Evolutionary conservation across 352 stramenopile species (phyloP).

Genomic region (Pythium insidiosum): DNA sequence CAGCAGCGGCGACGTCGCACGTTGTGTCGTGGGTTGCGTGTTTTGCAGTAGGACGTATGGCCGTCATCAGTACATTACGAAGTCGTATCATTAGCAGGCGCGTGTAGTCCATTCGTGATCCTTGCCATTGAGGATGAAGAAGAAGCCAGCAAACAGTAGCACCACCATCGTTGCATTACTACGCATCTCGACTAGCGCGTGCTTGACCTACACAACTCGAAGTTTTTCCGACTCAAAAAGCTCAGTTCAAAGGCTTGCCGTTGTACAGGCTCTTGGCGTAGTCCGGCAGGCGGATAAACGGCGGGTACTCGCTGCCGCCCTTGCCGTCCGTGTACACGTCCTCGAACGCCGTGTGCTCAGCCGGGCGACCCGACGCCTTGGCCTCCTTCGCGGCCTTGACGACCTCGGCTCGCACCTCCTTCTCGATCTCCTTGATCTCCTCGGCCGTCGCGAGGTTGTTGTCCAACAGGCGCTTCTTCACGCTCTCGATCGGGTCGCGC

Average conservation of each 20-base stretch:
- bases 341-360: conserved; percentile 47
- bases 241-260: conserved; percentile 45
- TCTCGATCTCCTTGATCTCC: conserved; percentile 99
- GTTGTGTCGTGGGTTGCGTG: too few relatives aligned
- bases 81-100: too few relatives aligned
- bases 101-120: too few relatives aligned
- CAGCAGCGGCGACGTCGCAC: too few relatives aligned
- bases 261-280: conserved; percentile 91
- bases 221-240: too few relatives aligned
- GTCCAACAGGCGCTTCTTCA: conserved; percentile 97
- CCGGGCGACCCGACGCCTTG: conserved; percentile 66
- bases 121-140: too few relatives aligned
- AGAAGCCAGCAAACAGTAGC: too few relatives aligned
- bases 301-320: conserved; percentile 87
- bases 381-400: conserved; percentile 91
- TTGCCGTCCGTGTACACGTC: conserved; percentile 90
- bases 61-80: too few relatives aligned
- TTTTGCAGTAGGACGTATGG: too few relatives aligned
- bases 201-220: too few relatives aligned
- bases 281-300: conserved; percentile 97
- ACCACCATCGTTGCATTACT: too few relatives aligned
- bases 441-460: conserved; percentile 90
- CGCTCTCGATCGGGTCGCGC: conserved; percentile 97
- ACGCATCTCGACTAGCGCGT: too few relatives aligned
- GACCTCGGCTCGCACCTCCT: conserved; percentile 97